A percentile compares a stretch with the other conserved stretches of the same genome.
Evolutionary conservation across 2,329 filamentous ascomycete genomes (phyloP).

Genomic region (Penicillium paneum): DNA sequence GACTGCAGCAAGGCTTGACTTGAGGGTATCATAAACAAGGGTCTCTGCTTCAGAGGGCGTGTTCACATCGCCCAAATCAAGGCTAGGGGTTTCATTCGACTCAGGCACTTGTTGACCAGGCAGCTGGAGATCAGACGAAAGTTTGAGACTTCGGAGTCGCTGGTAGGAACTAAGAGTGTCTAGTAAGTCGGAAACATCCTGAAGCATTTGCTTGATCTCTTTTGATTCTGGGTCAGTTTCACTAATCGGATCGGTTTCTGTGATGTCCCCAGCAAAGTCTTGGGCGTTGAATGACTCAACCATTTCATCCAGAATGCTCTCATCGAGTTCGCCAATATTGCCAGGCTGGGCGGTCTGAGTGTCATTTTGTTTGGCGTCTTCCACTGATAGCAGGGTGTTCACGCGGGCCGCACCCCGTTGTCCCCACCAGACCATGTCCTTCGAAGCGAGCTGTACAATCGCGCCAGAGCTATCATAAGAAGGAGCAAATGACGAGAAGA

Average conservation of each 20-base stretch:
- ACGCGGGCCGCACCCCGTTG: slow-evolving; percentile 41
- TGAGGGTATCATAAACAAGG: slow-evolving; percentile 67
- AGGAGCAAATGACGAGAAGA: slow-evolving; percentile 51
- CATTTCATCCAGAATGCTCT: slow-evolving; percentile 42
- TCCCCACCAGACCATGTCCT: slow-evolving; percentile 47
- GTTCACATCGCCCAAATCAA: slow-evolving; percentile 43
- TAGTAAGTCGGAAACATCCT: slow-evolving; percentile 58
- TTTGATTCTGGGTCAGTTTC: slow-evolving; percentile 42
- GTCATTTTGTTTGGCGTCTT: slow-evolving; percentile 16
- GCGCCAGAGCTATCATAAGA: slow-evolving; percentile 46
- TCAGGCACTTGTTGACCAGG: slow-evolving; percentile 32
- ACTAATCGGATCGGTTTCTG: slow-evolving; percentile 16
- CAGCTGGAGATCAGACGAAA: slow-evolving; percentile 11
- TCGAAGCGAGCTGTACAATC: slow-evolving; percentile 42
- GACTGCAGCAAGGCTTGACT: slow-evolving; percentile 69
- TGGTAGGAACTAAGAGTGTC: slow-evolving; percentile 63
- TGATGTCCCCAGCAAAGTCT: slow-evolving; percentile 26
- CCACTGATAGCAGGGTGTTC: slow-evolving; percentile 33
- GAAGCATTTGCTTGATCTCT: slow-evolving; percentile 51
- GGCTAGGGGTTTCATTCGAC: slow-evolving; percentile 21
- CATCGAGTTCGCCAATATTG: slow-evolving; percentile 38
- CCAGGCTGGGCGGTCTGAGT: slow-evolving; percentile 24
- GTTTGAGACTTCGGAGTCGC: slow-evolving; percentile 54
- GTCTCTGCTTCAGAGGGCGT: slow-evolving; percentile 56
- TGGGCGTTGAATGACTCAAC: slow-evolving; percentile 43